Evolutionary conservation across 1,284 basidiomycete species (phyloP).

Genomic region (Blastosporella zonata): DNA sequence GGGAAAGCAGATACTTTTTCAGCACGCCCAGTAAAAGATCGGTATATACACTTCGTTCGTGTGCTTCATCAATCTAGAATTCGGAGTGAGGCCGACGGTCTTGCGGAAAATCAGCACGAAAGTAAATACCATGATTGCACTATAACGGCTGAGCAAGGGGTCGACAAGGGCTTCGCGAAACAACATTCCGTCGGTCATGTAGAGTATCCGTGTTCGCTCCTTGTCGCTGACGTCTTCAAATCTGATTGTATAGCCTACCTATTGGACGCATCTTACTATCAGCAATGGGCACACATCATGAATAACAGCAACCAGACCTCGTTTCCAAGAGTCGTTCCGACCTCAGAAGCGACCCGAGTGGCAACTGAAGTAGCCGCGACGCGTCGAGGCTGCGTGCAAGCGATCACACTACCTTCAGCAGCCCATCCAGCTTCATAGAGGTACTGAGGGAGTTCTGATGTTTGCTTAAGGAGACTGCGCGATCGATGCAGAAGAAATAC

Average conservation of each 20-base stretch:
- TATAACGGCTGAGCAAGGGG: constrained; percentile 85
- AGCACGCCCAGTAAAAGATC: constrained; percentile 91
- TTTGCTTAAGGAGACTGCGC: constrained; percentile 14
- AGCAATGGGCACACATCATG: background rate
- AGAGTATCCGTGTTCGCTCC: constrained; percentile 85
- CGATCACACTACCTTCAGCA: constrained; percentile 71
- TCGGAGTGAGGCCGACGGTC: background rate
- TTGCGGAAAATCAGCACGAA: constrained; percentile 1
- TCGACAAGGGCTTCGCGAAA: constrained; percentile 93
- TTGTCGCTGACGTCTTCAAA: constrained; percentile 92
- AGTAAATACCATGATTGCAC: constrained; percentile 90
- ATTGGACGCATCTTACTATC: constrained; percentile 4
- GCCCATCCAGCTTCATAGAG: constrained; percentile 91
- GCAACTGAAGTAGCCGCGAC: constrained; percentile 97
- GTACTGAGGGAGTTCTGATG: constrained; percentile 89
- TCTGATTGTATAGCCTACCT: constrained; percentile 97
- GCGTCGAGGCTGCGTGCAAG: constrained; percentile 92
- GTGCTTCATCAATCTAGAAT: constrained; percentile 89
- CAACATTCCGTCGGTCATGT: constrained; percentile 98
- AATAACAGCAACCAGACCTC: constrained; percentile 54
- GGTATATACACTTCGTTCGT: constrained; percentile 93
- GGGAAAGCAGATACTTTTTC: constrained; percentile 65
- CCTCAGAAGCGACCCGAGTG: constrained; percentile 84
- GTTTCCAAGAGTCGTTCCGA: constrained; percentile 85
- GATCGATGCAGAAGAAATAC: constrained; percentile 27